These are phyloP conservation scores for Clarireedia paspali DNA, from an alignment of 2,329 filamentous ascomycete genomes.

Conservation along the genomic window DNA sequence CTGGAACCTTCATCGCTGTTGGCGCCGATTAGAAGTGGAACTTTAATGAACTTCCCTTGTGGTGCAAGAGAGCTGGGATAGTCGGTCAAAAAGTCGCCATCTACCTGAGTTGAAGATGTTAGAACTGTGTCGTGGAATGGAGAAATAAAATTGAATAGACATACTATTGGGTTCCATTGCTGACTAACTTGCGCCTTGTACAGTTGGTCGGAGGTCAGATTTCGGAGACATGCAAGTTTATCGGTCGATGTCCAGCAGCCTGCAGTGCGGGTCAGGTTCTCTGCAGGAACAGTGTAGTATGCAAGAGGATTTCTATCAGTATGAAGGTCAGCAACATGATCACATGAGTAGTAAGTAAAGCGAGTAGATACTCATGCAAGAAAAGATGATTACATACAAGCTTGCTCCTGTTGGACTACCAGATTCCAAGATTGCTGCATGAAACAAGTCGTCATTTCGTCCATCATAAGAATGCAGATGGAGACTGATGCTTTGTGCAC, in stretches of 20 bases:
- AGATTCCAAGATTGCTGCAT: slow-evolving; percentile 45
- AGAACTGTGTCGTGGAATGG: not conserved
- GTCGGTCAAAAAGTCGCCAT: slow-evolving; percentile 40
- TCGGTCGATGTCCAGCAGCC: slow-evolving; percentile 17
- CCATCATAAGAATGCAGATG: slow-evolving; percentile 49
- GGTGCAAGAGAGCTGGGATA: slow-evolving; percentile 40
- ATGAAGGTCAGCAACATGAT: not conserved
- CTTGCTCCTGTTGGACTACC: slow-evolving; percentile 30
- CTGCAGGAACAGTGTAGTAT: slow-evolving; percentile 31
- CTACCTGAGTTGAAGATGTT: slow-evolving; percentile 17
- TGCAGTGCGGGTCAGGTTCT: slow-evolving; percentile 31
- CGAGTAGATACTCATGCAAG: not conserved
- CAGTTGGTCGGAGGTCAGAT: slow-evolving; percentile 13
- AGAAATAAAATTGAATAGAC: not conserved
- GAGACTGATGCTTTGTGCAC: slow-evolving; percentile 46
- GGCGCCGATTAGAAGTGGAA: slow-evolving; percentile 40
- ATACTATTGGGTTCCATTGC: slow-evolving; percentile 17
- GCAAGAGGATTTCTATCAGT: slow-evolving; percentile 18
- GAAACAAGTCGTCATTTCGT: slow-evolving; percentile 46
- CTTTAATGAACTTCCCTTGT: slow-evolving; percentile 35
- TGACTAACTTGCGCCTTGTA: slow-evolving; percentile 14
- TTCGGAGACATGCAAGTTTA: slow-evolving; percentile 19
- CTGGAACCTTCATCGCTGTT: slow-evolving; percentile 42
- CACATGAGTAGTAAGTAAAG: too few relatives aligned
- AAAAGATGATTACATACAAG: not conserved